A percentile compares a stretch with the other conserved stretches of the same genome.
Conservation (phyloP, 345 rosid genomes). For the Jatropha curcas region DNA sequence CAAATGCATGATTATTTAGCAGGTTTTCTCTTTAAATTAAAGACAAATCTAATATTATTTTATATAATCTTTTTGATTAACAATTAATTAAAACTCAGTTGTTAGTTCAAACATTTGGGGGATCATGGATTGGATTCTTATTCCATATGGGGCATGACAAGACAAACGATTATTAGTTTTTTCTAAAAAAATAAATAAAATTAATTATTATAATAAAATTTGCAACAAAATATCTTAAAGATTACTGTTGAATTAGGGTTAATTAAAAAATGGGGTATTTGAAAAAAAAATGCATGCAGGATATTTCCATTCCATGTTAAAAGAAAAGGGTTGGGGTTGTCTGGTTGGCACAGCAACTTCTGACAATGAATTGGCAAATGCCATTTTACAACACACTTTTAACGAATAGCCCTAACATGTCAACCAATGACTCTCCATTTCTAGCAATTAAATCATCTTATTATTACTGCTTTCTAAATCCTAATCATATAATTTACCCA, state of each 20-base stretch:
- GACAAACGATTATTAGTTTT: background rate
- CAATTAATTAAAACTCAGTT: background rate
- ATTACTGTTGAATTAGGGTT: too few species aligned
- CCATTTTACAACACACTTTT: background rate
- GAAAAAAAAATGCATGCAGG: constrained; percentile 16
- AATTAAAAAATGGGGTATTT: too few species aligned
- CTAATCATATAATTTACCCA: background rate
- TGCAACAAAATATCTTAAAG: too few species aligned
- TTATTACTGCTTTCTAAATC: too few species aligned
- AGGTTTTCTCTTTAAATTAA: constrained; percentile 5
- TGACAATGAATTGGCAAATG: constrained; percentile 11
- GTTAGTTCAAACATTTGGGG: background rate
- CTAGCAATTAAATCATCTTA: background rate
- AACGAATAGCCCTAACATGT: constrained; percentile 1
- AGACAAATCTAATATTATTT: background rate
- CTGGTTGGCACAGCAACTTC: constrained; percentile 14
- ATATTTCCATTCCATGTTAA: constrained; percentile 18
- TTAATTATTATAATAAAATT: too few species aligned
- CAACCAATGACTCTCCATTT: background rate
- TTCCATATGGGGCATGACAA: background rate
- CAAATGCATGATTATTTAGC: constrained; percentile 24
- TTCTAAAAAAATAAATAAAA: background rate
- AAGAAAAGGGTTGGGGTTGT: constrained; percentile 11
- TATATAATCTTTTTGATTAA: constrained; percentile 1
- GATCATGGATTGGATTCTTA: background rate